phyloP scores from a whole-genome alignment of 768 basidiomycete genomes.

The Xanthoconium purpureum region DNA sequence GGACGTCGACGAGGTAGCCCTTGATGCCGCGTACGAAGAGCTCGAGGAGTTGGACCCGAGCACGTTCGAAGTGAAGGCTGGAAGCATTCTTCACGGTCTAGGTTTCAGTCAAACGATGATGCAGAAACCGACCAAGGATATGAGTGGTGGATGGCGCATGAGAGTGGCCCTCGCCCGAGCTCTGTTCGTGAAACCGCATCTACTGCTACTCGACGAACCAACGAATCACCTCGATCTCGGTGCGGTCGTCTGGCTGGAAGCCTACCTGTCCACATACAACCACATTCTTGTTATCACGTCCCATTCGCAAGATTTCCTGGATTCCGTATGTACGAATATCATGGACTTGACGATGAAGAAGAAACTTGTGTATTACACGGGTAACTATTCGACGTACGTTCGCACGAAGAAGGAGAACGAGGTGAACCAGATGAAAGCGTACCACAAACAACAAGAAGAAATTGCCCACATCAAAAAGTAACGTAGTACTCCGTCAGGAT shows the following conservation, averaged over 20 bases:
- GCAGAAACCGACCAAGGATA: constrained; percentile 95
- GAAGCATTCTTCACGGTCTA: constrained; percentile 94
- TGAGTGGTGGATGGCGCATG: constrained; percentile 99
- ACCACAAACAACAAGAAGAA: constrained; percentile 97
- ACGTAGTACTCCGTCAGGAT: constrained; percentile 15
- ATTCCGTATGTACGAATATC: constrained; percentile 94
- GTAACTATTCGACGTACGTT: constrained; percentile 97
- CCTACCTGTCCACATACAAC: constrained; percentile 96
- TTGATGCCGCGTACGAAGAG: constrained; percentile 91
- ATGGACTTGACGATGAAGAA: constrained; percentile 94
- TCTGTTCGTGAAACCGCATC: constrained; percentile 93
- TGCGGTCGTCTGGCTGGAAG: constrained; percentile 98
- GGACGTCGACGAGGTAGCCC: constrained; percentile 79
- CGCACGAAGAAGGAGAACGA: constrained; percentile 97
- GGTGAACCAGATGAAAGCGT: constrained; percentile 99
- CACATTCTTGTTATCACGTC: constrained; percentile 97
- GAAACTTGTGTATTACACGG: constrained; percentile 90
- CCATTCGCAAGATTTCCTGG: constrained; percentile 99
- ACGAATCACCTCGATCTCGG: constrained; percentile 95
- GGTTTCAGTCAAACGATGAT: constrained; percentile 92
- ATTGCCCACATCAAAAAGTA: constrained; percentile 98
- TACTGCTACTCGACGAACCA: constrained; percentile 90
- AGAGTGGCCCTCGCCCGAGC: constrained; percentile 95
- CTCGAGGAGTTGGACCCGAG: constrained; percentile 94
- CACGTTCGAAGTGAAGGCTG: constrained; percentile 95